Evolutionary conservation across 495 filamentous ascomycete species (phyloP), one percentile per base, ranked within the genome.

Genomic region (Friedmanniomyces endolithicus): DNA sequence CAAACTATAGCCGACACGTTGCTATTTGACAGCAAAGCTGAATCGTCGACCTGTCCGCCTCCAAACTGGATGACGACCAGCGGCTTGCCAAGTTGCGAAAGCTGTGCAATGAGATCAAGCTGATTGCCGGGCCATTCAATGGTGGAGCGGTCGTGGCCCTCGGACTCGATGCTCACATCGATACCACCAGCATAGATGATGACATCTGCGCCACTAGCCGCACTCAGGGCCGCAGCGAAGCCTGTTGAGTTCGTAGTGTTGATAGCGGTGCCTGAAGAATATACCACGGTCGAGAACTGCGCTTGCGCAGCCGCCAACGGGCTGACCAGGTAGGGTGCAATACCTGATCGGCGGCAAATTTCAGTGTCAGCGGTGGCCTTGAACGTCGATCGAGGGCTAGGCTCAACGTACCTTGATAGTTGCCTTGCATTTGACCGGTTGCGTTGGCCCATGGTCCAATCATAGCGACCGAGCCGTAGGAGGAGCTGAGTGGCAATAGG

Each of bases 91-190:
- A 77, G 57, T 4, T 62, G 16, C 20, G 72, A 71, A 22, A 82
- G 69, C 53, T 80, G 55, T 0, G 66, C 58, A 52, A 82, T 77
- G 11, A 83, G 67, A 9, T 75, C 71, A 7, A 82, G 69, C 57
- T 80, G 78, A 52, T 75, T 74, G 6, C 73, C 74, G 0, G 77
- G 74, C 80, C 80, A 84, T 17, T 71, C 67, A 50, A 84, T 75
- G 25, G 69, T 68, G 11, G 64, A 53, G 33, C 80, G 69, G 56
- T 81, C 78, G 34, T 70, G 58, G 11, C 64, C 65, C 57, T 81
- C 77, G 1, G 69, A 65, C 61, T 80, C 78, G 53, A 76, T 67
- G 1, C 70, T 71, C 31, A 65, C 70, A 63, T 80, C 77, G 41
- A 79, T 76, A 0, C 78, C 77, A 24, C 75, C 78, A 1, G 71